phyloP scores from a whole-genome alignment of 345 rosid genomes.

The Lepidium sativum region DNA sequence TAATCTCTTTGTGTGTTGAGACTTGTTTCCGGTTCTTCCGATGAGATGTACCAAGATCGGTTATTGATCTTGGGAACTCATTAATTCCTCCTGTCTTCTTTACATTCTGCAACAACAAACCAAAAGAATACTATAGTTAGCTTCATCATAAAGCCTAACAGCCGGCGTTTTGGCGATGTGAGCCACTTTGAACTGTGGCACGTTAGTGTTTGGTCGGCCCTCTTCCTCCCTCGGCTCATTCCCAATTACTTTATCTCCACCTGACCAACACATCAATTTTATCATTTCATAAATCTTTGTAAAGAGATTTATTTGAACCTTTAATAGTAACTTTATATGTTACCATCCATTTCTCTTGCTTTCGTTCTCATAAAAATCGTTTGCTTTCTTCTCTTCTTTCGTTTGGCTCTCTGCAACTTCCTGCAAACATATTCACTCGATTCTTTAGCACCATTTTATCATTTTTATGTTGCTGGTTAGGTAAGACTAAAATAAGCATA shows the following conservation, averaged over 20 bases:
- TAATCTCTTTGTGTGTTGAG: too few relatives aligned
- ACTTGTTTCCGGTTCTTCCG: too few relatives aligned
- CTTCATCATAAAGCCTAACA: too few relatives aligned
- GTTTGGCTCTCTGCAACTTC: conserved; percentile 2
- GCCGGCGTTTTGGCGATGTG: conserved; percentile 14
- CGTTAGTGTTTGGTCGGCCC: conserved; percentile 36
- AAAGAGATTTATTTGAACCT: not conserved
- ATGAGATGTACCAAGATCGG: too few relatives aligned
- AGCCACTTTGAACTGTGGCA: conserved; percentile 59
- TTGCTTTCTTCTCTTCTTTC: not conserved
- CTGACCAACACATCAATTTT: conserved; percentile 31
- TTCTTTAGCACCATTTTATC: not conserved
- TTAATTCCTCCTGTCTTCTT: too few relatives aligned
- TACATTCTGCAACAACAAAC: too few relatives aligned
- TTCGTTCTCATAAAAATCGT: conserved; percentile 23
- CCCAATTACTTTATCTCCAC: conserved; percentile 84
- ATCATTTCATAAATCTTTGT: not conserved
- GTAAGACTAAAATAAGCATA: conserved; percentile 23
- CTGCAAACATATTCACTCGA: not conserved
- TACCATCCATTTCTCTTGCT: conserved; percentile 44
- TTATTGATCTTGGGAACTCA: too few relatives aligned
- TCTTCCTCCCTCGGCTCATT: conserved; percentile 69
- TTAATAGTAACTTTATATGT: not conserved
- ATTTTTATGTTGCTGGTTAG: not conserved
- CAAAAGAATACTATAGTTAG: too few relatives aligned